Conservation (phyloP, 805 yeast genomes). For the Hanseniaspora thailandica region DNA sequence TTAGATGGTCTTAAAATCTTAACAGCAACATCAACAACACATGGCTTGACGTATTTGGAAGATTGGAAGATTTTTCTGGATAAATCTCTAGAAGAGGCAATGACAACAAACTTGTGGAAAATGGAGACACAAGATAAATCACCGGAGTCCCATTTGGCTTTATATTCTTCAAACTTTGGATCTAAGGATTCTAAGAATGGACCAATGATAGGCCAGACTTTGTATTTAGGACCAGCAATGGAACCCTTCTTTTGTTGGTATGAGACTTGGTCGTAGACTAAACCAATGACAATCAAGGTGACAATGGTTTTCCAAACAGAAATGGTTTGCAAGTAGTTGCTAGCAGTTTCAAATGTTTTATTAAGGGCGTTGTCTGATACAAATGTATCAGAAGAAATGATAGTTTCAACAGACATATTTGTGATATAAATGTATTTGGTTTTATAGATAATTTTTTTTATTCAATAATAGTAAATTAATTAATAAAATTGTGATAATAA, state of each 20-base stretch:
- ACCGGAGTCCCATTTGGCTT: conserved; percentile 89
- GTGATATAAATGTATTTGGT: background rate
- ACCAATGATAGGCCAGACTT: conserved; percentile 91
- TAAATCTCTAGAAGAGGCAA: conserved; percentile 77
- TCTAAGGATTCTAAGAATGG: conserved; percentile 89
- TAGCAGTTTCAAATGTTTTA: conserved; percentile 7
- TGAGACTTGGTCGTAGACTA: conserved; percentile 62
- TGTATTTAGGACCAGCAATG: conserved; percentile 81
- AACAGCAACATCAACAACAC: conserved; percentile 94
- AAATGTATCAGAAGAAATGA: conserved; percentile 8
- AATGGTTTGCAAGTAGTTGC: conserved; percentile 23
- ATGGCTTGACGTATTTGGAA: conserved; percentile 84
- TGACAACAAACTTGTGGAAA: conserved; percentile 93
- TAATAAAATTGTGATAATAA: too few species aligned
- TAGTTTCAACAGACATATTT: conserved; percentile 9
- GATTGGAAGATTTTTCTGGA: conserved; percentile 78
- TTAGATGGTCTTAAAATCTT: conserved; percentile 89
- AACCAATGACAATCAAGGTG: conserved; percentile 36
- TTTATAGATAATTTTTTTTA: background rate
- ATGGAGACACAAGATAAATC: conserved; percentile 92
- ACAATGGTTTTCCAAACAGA: conserved; percentile 46
- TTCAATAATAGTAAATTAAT: background rate
- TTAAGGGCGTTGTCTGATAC: background rate
- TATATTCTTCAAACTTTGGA: conserved; percentile 89
- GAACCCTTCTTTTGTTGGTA: conserved; percentile 73